A percentile compares a stretch with the other conserved stretches of the same genome.
Evolutionary conservation across 164 flowering plant species (phyloP).

Genomic region (Tetrastigma voinierianum): DNA sequence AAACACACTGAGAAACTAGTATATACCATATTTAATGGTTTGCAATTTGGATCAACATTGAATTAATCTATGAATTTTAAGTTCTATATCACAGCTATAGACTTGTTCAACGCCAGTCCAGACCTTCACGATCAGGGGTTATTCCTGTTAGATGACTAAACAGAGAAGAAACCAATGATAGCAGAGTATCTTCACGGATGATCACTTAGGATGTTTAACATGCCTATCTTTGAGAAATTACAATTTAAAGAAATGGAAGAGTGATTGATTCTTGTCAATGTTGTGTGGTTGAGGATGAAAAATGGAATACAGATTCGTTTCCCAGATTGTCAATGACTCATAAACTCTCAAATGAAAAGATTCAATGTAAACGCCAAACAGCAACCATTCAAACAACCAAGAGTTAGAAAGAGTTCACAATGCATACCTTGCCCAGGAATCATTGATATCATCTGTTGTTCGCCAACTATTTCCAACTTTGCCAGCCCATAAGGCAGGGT

Average conservation of each 20-base stretch:
- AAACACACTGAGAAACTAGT: too few species aligned
- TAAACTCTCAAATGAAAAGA: not conserved
- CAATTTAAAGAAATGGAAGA: too few species aligned
- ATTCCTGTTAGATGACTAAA: not conserved
- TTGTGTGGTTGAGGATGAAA: not conserved
- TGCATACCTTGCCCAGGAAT: constrained; percentile 85
- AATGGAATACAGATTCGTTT: not conserved
- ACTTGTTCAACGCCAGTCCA: not conserved
- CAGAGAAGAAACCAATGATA: not conserved
- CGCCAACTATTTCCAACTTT: constrained; percentile 95
- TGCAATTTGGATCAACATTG: too few species aligned
- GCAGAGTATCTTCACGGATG: not conserved
- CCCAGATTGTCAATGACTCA: not conserved
- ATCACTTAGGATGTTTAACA: not conserved
- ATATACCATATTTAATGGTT: too few species aligned
- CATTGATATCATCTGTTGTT: constrained; percentile 90
- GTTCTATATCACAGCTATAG: too few species aligned
- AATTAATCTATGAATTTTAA: too few species aligned
- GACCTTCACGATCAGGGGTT: not conserved
- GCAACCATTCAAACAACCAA: not conserved
- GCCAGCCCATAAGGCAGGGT: constrained; percentile 92
- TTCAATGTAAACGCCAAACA: not conserved
- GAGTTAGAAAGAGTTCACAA: not conserved
- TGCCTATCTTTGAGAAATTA: too few species aligned
- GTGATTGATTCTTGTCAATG: not conserved